A percentile compares a stretch with the other conserved stretches of the same genome.
phyloP scores from a whole-genome alignment of 305 asterid genomes.

The Euphrasia arctica region DNA sequence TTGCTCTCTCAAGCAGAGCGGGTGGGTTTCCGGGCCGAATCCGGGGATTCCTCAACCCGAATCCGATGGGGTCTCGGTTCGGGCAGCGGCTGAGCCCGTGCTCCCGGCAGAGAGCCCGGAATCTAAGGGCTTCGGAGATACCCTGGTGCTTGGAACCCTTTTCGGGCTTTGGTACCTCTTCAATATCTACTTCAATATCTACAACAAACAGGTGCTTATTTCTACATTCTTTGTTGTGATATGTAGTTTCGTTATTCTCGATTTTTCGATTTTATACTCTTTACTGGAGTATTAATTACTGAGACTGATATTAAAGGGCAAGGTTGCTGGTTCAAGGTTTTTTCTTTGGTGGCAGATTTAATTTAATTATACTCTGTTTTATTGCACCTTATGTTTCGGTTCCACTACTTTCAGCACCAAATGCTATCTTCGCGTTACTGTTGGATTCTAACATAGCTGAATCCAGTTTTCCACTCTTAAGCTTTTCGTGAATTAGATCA shows the following conservation, averaged over 20 bases:
- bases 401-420: too few species aligned
- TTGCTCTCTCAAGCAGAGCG: conserved; percentile 50
- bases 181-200: conserved; percentile 93
- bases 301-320: too few species aligned
- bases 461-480: too few species aligned
- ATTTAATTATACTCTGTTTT: too few species aligned
- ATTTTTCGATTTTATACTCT: neutral
- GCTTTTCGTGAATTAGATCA: too few species aligned
- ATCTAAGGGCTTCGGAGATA: conserved; percentile 46
- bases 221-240: neutral
- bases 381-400: too few species aligned
- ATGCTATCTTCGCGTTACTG: too few species aligned
- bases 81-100: conserved; percentile 59
- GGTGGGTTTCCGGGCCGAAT: conserved; percentile 56
- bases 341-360: too few species aligned
- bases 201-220: conserved; percentile 77
- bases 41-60: conserved; percentile 31
- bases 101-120: conserved; percentile 46
- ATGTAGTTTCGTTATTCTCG: neutral
- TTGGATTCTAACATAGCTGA: too few species aligned
- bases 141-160: conserved; percentile 70
- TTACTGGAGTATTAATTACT: too few species aligned
- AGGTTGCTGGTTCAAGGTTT: too few species aligned
- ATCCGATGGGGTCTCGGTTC: conserved; percentile 47
- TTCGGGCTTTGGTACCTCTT: conserved; percentile 91